Percentiles rank a stretch among this genome's conserved stretches.
Conservation (phyloP, 148 eudicot species). For the Dianthus caryophyllus region DNA sequence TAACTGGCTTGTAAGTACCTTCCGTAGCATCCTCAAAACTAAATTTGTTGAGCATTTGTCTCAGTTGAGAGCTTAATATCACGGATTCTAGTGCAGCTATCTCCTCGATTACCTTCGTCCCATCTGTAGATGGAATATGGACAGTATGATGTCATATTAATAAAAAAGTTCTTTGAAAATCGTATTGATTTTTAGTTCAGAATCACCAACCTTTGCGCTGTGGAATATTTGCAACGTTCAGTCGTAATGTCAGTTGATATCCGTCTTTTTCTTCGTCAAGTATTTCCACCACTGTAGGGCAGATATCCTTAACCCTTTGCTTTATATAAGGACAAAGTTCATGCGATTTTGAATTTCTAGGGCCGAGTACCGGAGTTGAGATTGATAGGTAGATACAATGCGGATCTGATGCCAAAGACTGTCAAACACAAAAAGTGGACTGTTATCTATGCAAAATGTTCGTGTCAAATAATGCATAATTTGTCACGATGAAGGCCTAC, state of each 20-base stretch:
- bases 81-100: conserved; percentile 70
- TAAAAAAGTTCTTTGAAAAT: background rate
- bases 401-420: conserved; percentile 59
- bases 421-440: conserved; percentile 14
- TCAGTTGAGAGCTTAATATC: conserved; percentile 74
- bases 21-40: conserved; percentile 34
- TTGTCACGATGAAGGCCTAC: background rate
- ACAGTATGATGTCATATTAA: background rate
- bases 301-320: conserved; percentile 42
- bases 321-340: conserved; percentile 34
- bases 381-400: conserved; percentile 55
- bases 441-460: background rate
- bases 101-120: conserved; percentile 53
- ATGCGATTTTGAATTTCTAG: conserved; percentile 30
- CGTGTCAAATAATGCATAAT: background rate
- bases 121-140: conserved; percentile 25
- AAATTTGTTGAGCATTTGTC: conserved; percentile 52
- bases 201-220: conserved; percentile 53
- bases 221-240: conserved; percentile 52
- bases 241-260: conserved; percentile 58
- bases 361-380: conserved; percentile 65
- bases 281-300: conserved; percentile 51
- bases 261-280: conserved; percentile 64
- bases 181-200: background rate
- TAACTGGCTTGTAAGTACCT: conserved; percentile 60